These are phyloP conservation scores for Aspergillus hancockii DNA, from an alignment of 495 filamentous ascomycete species.

Conservation along the genomic window DNA sequence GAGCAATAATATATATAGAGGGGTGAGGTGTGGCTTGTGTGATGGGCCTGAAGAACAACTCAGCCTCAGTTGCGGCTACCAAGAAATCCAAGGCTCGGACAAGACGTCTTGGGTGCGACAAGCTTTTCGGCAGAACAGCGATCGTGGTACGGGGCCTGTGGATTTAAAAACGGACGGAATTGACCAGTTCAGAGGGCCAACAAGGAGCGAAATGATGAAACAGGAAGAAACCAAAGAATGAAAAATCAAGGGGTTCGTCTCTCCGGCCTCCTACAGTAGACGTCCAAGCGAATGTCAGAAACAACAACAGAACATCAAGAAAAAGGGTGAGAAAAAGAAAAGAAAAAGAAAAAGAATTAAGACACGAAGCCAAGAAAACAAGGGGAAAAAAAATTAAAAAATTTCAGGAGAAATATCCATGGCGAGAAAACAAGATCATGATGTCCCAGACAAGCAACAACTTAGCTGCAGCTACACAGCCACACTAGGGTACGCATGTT, in stretches of 20 bases:
- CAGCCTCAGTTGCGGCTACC: conserved; percentile 11
- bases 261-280: not conserved
- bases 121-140: conserved; percentile 11
- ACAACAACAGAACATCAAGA: not conserved
- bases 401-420: not conserved
- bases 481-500: not conserved
- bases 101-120: conserved; percentile 11
- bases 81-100: conserved; percentile 6
- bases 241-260: not conserved
- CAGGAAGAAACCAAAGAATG: not conserved
- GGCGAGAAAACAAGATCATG: not conserved
- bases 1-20: not conserved
- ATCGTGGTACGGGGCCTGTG: not conserved
- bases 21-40: conserved; percentile 11
- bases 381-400: conserved; percentile 7
- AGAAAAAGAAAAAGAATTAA: conserved; percentile 5
- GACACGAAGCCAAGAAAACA: conserved; percentile 8
- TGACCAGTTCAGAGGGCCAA: not conserved
- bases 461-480: not conserved
- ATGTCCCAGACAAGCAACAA: conserved; percentile 4
- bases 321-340: conserved; percentile 11
- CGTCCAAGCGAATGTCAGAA: not conserved
- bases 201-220: not conserved
- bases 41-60: conserved; percentile 8
- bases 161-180: not conserved